phyloP scores from a whole-genome alignment of 768 basidiomycete genomes.

The Cyclocybe aegerita region DNA sequence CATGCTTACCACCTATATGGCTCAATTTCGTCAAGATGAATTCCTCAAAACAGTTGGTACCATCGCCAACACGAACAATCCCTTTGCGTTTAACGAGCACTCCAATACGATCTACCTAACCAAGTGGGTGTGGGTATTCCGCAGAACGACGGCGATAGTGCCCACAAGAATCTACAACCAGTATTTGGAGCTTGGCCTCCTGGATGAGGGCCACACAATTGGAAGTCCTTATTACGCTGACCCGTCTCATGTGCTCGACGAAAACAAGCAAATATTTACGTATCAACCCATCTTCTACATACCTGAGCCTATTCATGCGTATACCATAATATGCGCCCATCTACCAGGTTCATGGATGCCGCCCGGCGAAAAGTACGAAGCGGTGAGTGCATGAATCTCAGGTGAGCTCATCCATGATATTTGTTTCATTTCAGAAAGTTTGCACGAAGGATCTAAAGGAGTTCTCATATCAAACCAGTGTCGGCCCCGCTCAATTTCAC shows the following conservation, averaged over 20 bases:
- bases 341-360: slow-evolving; percentile 3
- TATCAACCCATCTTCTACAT: background rate
- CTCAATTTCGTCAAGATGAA: background rate
- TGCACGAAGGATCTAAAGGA: background rate
- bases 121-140: slow-evolving; percentile 1
- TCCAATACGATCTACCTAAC: slow-evolving; percentile 4
- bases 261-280: background rate
- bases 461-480: background rate
- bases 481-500: slow-evolving; percentile 3
- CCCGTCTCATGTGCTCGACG: background rate
- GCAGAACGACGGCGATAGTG: background rate
- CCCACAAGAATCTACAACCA: background rate
- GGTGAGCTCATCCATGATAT: background rate
- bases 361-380: no score
- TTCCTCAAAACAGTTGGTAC: background rate
- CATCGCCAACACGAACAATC: slow-evolving; percentile 4
- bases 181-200: slow-evolving; percentile 1
- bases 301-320: background rate
- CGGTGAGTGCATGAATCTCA: background rate
- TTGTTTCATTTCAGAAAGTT: background rate
- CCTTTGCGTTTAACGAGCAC: slow-evolving; percentile 10
- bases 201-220: slow-evolving; percentile 2
- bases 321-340: slow-evolving; percentile 6
- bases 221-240: background rate
- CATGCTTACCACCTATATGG: slow-evolving; percentile 4